Evolutionary conservation across 1,284 basidiomycete genomes (phyloP), one percentile per base, ranked within the genome.

Genomic region (Ustilago curta): DNA sequence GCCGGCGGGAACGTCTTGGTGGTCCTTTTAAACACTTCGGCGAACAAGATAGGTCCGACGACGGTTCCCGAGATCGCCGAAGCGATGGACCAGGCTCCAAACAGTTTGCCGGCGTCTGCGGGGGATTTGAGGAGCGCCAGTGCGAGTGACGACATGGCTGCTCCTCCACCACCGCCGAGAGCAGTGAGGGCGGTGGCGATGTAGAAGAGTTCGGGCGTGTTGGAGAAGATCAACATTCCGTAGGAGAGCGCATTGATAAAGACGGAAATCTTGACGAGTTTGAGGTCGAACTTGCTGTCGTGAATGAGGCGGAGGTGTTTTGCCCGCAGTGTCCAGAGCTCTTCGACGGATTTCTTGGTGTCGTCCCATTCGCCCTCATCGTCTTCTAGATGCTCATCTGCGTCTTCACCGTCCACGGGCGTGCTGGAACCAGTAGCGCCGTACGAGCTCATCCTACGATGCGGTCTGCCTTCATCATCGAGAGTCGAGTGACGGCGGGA

Each of bases 111-210:
- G 4, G 83, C 80, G 29, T 84, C 78, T 3, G 70, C 65, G 3
- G 79, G 75, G 11, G 69, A 76, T 37, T 71, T 64, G 42, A 84
- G 66, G 44, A 83, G 54, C 8, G 82, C 80, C 21, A 84, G 64
- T 1, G 81, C 79, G 2, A 84, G 72, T n/a, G 75, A 78, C n/a
- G 75, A 77, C 60, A 84, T 72, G n/a, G 83, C 81, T 5, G 83
- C 71, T 39, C 79, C 74, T 0, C 78, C 77, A 2, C 80, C 80
- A 1, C 75, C 76, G 11, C 81, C 81, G 12, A 83, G 48, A 27
- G 76, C 48, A 0, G 76, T 72, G 19, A 80, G 53, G 11, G 70
- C 76, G 0, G 73, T 76, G 14, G 61, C 66, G 29, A 76, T 51
- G 58, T 72, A 61, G 50, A 70, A 79, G 11, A 70, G 44, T 27